Conservation (phyloP, 2,329 filamentous ascomycete genomes). For the Sporothrix inflata region DNA sequence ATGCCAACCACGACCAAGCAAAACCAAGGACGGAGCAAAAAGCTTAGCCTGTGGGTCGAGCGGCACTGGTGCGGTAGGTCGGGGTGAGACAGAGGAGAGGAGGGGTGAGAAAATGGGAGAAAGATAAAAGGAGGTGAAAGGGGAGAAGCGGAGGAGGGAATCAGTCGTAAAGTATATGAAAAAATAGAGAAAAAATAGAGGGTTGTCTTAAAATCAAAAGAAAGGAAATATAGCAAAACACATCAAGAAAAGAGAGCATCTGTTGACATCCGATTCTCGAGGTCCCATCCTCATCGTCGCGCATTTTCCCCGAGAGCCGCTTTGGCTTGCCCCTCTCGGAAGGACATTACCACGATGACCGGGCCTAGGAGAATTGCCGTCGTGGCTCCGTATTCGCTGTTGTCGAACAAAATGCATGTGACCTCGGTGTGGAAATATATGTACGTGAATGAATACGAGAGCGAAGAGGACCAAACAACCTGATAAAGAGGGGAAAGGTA, state of each 20-base stretch:
- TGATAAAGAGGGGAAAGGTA: background rate
- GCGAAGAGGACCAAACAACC: no score
- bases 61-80: background rate
- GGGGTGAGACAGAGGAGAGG: background rate
- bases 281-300: background rate
- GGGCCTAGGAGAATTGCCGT: background rate
- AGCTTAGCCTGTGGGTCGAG: constrained; percentile 17
- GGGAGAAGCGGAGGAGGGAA: background rate
- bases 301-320: background rate
- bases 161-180: background rate
- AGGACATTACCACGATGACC: background rate
- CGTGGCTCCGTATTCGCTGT: background rate
- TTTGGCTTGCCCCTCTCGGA: background rate
- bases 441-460: no score
- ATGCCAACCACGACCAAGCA: background rate
- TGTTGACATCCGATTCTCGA: background rate
- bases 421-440: background rate
- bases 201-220: no score
- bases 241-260: background rate
- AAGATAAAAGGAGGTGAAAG: background rate
- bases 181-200: background rate
- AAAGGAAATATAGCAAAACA: background rate
- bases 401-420: background rate
- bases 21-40: background rate
- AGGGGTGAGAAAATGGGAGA: background rate